Conservation (phyloP, 228 moss, liverwort and hornwort genomes). For the Sphagnum magellanicum region DNA sequence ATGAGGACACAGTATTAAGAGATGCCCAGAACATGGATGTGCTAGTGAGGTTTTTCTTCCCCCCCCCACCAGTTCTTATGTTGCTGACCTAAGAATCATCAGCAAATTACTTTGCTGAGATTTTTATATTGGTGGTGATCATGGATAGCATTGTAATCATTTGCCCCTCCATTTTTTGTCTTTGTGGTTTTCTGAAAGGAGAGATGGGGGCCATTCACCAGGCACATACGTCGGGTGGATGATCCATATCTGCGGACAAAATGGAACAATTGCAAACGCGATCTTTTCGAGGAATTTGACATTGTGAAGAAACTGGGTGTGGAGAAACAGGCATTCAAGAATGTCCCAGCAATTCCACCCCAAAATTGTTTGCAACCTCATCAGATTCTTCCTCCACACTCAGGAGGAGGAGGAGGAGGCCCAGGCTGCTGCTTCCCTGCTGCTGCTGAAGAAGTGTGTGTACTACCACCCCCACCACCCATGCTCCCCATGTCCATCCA, state of each 20-base stretch:
- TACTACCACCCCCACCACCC: slow-evolving; percentile 9
- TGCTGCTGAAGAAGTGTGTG: slow-evolving; percentile 15
- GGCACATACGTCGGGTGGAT: slow-evolving; percentile 48
- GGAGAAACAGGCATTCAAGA: slow-evolving; percentile 55
- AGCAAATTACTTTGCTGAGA: too few species aligned
- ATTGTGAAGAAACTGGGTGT: slow-evolving; percentile 55
- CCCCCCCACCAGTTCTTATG: too few species aligned
- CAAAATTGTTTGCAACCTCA: slow-evolving; percentile 19
- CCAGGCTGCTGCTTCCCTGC: slow-evolving; percentile 18
- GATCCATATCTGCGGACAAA: slow-evolving; percentile 43
- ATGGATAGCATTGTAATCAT: slow-evolving; percentile 12
- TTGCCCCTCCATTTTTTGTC: background rate
- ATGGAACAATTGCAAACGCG: slow-evolving; percentile 51
- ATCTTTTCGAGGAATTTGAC: slow-evolving; percentile 51
- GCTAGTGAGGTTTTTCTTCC: too few species aligned
- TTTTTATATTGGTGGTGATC: too few species aligned
- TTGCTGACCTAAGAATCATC: background rate
- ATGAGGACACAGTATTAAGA: too few species aligned
- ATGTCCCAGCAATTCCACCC: slow-evolving; percentile 25
- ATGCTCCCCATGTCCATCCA: too few species aligned
- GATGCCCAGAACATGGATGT: too few species aligned
- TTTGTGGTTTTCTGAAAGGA: background rate
- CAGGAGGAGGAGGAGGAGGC: background rate
- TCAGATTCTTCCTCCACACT: slow-evolving; percentile 25
- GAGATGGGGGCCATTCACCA: slow-evolving; percentile 1